Evolutionary conservation across 2,329 filamentous ascomycete species (phyloP), one percentile per base, ranked within the genome.

Genomic region (Ceratocystiopsis sp.): DNA sequence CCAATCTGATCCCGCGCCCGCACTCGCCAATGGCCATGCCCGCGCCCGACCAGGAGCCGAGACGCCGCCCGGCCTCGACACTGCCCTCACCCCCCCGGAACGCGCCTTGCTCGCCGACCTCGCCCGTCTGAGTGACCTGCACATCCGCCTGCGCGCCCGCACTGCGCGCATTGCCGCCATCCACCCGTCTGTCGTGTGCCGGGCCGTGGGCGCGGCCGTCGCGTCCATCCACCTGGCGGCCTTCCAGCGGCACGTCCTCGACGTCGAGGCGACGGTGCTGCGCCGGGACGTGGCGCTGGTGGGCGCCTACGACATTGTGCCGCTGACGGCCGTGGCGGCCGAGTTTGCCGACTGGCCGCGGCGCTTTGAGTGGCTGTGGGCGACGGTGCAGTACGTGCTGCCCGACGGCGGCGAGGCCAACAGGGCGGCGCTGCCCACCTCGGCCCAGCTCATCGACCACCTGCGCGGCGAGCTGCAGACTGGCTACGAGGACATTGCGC

Each of bases 281-380:
- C 72, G 69, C 38, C 75, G 77, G 53, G 85, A 95, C 63, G 71
- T 86, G 2, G 73, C 67, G 8, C 74, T 84, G 46, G 89, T 96
- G 2, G 89, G 89, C 37, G 89, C 84, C 1, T 94, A 95, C 58
- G 81, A 89, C 48, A 93, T 94, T 48, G 89, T 96, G 18, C 89
- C 91, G 3, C 62, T 98, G 52, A 93, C 91, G 41, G 80, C 79
- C 2, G 71, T 96, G 17, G 77, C 93, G 25, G 73, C 72, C 6
- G 81, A 91, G 54, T 95, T 96, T 54, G 77, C 80, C n/a, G 80
- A 74, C 37, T 96, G 89, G 89, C 81, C 73, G 39, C 73, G 84
- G 52, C 69, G 78, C 34, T 73, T 96, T 67, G 79, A 87, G 53
- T 96, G 89, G 85, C 68, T 95, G 17, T 84, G 80, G 77, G 69